Evolutionary conservation across 768 basidiomycete species (phyloP).

Genomic region (Leccinum subtestaceum): DNA sequence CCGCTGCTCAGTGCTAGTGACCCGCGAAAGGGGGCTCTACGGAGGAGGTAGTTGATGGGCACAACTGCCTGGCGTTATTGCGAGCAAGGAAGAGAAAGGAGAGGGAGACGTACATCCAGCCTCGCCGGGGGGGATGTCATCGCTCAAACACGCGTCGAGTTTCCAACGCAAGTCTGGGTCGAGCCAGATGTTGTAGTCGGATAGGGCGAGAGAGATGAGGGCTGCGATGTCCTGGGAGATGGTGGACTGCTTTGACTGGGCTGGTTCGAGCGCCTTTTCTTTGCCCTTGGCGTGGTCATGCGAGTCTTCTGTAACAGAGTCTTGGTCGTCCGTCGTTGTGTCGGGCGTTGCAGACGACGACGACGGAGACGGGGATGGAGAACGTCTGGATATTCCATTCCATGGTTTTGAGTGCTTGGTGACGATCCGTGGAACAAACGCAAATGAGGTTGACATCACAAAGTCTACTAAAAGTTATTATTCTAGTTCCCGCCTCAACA

Average conservation of each 20-base stretch:
- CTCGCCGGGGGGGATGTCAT: constrained; percentile 13
- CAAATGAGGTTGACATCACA: constrained; percentile 31
- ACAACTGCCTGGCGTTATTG: constrained; percentile 43
- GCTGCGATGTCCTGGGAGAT: constrained; percentile 45
- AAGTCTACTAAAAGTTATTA: not conserved
- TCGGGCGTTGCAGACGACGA: constrained; percentile 11
- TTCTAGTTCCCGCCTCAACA: not conserved
- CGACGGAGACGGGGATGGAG: constrained; percentile 1
- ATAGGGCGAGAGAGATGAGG: constrained; percentile 59
- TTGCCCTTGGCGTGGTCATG: constrained; percentile 27
- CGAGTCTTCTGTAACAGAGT: constrained; percentile 5
- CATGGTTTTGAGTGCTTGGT: constrained; percentile 33
- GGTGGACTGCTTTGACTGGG: constrained; percentile 17
- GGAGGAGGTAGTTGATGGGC: constrained; percentile 56
- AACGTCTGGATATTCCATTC: constrained; percentile 14
- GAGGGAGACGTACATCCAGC: constrained; percentile 48
- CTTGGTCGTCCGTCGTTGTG: constrained; percentile 1
- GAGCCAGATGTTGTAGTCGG: constrained; percentile 67
- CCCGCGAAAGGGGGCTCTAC: constrained; percentile 29
- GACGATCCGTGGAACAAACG: constrained; percentile 49
- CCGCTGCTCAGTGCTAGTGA: constrained; percentile 1
- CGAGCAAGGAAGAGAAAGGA: not conserved
- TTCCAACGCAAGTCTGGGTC: constrained; percentile 52
- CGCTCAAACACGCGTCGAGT: constrained; percentile 36
- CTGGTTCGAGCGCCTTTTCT: constrained; percentile 15